phyloP scores from a whole-genome alignment of 768 basidiomycete species.

The Panaeolus papilionaceus region DNA sequence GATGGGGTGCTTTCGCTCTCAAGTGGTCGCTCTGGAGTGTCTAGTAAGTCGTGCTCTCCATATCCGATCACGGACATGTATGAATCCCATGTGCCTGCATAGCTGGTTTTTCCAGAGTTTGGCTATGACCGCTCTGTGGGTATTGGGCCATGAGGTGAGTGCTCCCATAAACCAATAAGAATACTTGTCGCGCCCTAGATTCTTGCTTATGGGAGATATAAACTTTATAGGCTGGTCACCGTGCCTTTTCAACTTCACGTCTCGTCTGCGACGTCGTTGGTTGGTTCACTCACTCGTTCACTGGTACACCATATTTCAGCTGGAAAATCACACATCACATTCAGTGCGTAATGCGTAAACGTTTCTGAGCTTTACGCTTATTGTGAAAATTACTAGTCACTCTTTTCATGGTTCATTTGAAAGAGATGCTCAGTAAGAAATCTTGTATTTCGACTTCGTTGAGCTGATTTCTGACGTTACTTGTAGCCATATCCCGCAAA shows the following conservation, averaged over 20 bases:
- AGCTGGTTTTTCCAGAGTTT: slow-evolving; percentile 11
- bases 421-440: slow-evolving; percentile 9
- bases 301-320: slow-evolving; percentile 4
- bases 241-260: slow-evolving; percentile 4
- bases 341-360: not conserved
- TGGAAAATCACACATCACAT: slow-evolving; percentile 9
- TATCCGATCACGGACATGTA: not conserved
- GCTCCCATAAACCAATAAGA: not conserved
- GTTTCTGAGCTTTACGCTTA: not conserved
- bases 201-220: not conserved
- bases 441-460: not conserved
- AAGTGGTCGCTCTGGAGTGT: not conserved
- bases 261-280: not conserved
- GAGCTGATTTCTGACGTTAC: not conserved
- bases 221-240: not conserved
- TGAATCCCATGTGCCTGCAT: not conserved
- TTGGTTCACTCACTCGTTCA: slow-evolving; percentile 7
- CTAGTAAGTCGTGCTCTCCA: not conserved
- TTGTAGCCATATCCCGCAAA: slow-evolving; percentile 4
- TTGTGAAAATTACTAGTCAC: not conserved
- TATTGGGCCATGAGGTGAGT: slow-evolving; percentile 6
- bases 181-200: not conserved
- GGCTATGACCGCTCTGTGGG: slow-evolving; percentile 11
- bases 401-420: slow-evolving; percentile 7
- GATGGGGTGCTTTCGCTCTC: not conserved